phyloP scores from a whole-genome alignment of 2,329 filamentous ascomycete genomes.

The Stachybotrys elegans region DNA sequence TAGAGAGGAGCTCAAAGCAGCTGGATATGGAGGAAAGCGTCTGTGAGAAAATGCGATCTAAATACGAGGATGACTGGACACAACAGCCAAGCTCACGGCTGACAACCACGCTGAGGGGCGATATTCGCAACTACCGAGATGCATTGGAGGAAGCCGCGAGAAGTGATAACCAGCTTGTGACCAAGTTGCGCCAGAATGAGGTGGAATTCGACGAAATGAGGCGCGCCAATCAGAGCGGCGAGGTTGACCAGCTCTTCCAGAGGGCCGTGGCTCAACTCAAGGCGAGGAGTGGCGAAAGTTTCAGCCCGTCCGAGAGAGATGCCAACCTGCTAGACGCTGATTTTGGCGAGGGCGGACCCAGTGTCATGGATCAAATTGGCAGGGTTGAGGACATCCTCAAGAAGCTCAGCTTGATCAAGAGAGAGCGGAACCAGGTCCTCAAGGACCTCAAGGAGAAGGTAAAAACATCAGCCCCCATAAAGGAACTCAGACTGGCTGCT shows the following conservation, averaged over 20 bases:
- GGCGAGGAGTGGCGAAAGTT: conserved; percentile 55
- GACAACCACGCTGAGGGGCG: conserved; percentile 79
- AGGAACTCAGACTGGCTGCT: neutral
- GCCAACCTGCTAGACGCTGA: conserved; percentile 87
- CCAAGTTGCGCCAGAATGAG: conserved; percentile 81
- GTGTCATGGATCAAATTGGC: conserved; percentile 83
- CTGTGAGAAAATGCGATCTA: conserved; percentile 98
- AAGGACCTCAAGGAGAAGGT: conserved; percentile 99
- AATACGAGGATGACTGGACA: conserved; percentile 93
- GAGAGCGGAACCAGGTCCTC: conserved; percentile 83
- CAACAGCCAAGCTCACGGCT: conserved; percentile 91
- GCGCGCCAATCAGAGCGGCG: conserved; percentile 76
- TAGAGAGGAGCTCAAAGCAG: conserved; percentile 81
- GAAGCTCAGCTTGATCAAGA: conserved; percentile 87
- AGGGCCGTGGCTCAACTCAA: conserved; percentile 76
- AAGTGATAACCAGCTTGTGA: conserved; percentile 79
- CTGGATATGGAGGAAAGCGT: conserved; percentile 96
- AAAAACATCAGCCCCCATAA: conserved; percentile 18
- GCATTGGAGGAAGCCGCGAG: conserved; percentile 84
- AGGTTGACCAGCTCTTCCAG: conserved; percentile 85
- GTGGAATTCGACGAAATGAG: conserved; percentile 94
- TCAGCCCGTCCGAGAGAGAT: conserved; percentile 58
- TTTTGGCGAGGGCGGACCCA: conserved; percentile 74
- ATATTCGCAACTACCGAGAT: conserved; percentile 82
- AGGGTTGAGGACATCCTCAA: conserved; percentile 86